Conservation (phyloP, 2,329 filamentous ascomycete species). For the Botrytis medusae region DNA sequence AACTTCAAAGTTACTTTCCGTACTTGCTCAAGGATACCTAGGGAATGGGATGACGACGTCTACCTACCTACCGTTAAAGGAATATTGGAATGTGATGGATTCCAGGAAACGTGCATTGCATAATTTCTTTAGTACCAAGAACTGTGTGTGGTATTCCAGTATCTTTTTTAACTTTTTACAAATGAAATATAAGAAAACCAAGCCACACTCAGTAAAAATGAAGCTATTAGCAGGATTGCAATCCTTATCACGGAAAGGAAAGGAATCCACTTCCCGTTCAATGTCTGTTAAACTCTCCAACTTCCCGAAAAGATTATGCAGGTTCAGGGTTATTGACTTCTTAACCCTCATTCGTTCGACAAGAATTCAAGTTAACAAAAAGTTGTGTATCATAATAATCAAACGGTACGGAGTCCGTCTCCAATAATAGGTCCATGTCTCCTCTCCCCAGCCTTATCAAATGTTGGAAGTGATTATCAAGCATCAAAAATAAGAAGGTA, state of each 20-base stretch:
- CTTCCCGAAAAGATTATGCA: constrained; percentile 13
- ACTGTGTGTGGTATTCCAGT: not conserved
- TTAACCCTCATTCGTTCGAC: constrained; percentile 6
- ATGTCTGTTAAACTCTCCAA: not conserved
- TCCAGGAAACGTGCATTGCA: constrained; percentile 3
- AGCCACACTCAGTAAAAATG: constrained; percentile 11
- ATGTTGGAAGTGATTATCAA: not conserved
- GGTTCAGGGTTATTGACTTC: not conserved
- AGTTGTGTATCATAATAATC: not conserved
- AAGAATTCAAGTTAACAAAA: not conserved
- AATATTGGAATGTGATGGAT: constrained; percentile 1
- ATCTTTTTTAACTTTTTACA: not conserved
- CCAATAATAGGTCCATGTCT: not conserved
- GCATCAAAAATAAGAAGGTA: not conserved
- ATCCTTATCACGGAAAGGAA: constrained; percentile 14
- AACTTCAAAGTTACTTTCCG: not conserved
- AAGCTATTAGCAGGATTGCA: constrained; percentile 3
- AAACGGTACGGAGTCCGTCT: not conserved
- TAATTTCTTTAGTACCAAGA: not conserved
- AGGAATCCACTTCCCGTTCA: constrained; percentile 14
- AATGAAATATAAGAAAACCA: not conserved
- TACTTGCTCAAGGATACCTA: not conserved
- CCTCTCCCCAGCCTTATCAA: not conserved
- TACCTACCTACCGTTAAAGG: not conserved
- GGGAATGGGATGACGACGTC: constrained; percentile 12